Evolutionary conservation across 225 moss, liverwort and hornwort species (phyloP), one percentile per base, ranked within the genome.

Genomic region (Thuidium tamariscinum): DNA sequence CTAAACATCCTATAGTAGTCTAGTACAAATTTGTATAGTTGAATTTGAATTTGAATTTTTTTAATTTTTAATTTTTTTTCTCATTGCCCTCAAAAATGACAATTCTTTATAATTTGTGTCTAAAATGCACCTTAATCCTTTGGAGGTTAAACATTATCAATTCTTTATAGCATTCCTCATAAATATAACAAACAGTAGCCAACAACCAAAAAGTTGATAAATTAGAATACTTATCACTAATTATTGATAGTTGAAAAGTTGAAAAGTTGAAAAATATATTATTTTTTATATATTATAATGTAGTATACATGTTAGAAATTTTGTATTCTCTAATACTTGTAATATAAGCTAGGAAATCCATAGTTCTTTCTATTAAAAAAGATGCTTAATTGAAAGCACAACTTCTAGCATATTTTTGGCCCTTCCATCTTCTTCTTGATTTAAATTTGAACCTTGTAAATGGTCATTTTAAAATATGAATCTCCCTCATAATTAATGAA

Each of bases 301-400:
- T 68, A 39, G 39, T 21, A 39, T 68, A 23, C 39, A 12, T 39
- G 25, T 23, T 39, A 39, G 7, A 25, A 13, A 68, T 68, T 23
- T 23, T 68, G 7, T 68, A 68, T 5, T 23, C 7, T 10, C 7
- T 7, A 49, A 11, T 11, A 68, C 3, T 67, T 67, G 67, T n/a
- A 65, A 36, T 2, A 37, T 37, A 3, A 37, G 7, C 5, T 9
- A 11, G 5, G 11, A 21, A 67, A 3, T 37, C 6, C 7, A 48
- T 11, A 30, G 5, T 30, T 48, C 4, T 39, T 37, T 68, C 5
- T 13, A 11, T 65, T n/a, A 19, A 20, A n/a, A 20, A 39, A 67
- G 22, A 67, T 37, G 2, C 22, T 13, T 22, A 3, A 22, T 22
- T 7, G 2, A 7, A 0, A 1, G 0, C 4, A 67, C 12, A 37